Evolutionary conservation across 1,139 yeast genomes (phyloP).

Genomic region (Pichia cactophila): DNA sequence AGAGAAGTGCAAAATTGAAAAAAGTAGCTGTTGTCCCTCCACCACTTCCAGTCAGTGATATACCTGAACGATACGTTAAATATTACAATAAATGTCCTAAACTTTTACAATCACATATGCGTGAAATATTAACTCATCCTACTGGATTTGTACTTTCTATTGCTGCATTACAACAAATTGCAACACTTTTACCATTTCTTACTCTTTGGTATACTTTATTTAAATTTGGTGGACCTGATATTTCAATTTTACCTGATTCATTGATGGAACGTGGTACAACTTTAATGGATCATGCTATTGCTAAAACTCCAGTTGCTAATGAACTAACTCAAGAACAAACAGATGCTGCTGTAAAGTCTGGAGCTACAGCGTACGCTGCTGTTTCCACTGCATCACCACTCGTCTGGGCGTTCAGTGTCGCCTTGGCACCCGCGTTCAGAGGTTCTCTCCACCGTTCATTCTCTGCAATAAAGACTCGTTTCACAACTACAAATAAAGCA

Average conservation of each 20-base stretch:
- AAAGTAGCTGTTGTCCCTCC: constrained; percentile 1
- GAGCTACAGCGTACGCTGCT: constrained; percentile 81
- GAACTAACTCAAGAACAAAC: constrained; percentile 27
- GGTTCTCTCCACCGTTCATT: neutral
- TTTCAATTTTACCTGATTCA: constrained; percentile 60
- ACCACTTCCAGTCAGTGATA: neutral
- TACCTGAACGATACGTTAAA: neutral
- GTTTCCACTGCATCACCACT: constrained; percentile 43
- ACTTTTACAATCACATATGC: constrained; percentile 26
- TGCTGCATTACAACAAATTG: constrained; percentile 71
- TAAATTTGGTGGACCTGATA: constrained; percentile 45
- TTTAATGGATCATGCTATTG: constrained; percentile 44
- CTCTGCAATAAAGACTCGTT: neutral
- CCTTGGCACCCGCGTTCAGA: neutral
- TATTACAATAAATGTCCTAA: constrained; percentile 15
- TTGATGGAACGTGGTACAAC: constrained; percentile 54
- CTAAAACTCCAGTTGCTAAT: constrained; percentile 35
- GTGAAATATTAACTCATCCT: constrained; percentile 25
- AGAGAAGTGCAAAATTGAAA: constrained; percentile 1
- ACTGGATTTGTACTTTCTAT: constrained; percentile 41
- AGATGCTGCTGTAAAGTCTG: constrained; percentile 48
- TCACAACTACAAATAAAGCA: neutral
- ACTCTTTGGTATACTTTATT: constrained; percentile 63
- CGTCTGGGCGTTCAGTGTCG: constrained; percentile 10
- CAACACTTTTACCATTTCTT: constrained; percentile 76